These are phyloP conservation scores for Nicotiana undulata DNA, from an alignment of 257 asterid species.

Conservation along the genomic window DNA sequence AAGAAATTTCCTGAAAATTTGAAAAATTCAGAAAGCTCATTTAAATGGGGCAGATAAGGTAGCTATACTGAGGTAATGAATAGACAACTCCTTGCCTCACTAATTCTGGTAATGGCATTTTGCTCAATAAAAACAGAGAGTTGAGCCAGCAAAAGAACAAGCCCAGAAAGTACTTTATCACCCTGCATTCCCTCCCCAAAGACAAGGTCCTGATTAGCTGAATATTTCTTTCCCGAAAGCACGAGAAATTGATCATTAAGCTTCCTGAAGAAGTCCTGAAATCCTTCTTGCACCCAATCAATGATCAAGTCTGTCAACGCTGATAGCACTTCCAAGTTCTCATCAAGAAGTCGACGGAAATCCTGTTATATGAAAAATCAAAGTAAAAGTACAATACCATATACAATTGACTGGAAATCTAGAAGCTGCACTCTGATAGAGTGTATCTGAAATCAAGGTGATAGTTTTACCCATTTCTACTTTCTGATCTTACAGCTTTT, in stretches of 20 bases:
- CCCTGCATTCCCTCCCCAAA: constrained; percentile 43
- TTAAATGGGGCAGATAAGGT: background rate
- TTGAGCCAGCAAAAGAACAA: constrained; percentile 83
- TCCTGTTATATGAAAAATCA: constrained; percentile 43
- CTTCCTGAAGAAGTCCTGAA: constrained; percentile 75
- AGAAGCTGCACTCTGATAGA: background rate
- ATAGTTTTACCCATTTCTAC: background rate
- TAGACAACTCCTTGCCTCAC: constrained; percentile 53
- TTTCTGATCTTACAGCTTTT: background rate
- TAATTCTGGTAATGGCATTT: constrained; percentile 71
- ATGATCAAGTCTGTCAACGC: constrained; percentile 58
- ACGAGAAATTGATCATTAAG: constrained; percentile 56
- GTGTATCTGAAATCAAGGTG: background rate
- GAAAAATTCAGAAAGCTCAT: background rate
- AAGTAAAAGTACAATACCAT: background rate
- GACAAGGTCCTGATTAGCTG: constrained; percentile 38
- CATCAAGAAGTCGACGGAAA: constrained; percentile 69
- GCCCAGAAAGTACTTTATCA: constrained; percentile 72
- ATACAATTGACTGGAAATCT: background rate
- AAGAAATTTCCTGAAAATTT: constrained; percentile 71
- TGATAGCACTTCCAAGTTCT: constrained; percentile 47
- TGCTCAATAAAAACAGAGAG: constrained; percentile 67
- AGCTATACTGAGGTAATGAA: background rate
- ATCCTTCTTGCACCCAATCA: constrained; percentile 88
- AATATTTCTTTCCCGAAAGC: constrained; percentile 63